Evolutionary conservation across 2,329 filamentous ascomycete species (phyloP), one percentile per base, ranked within the genome.

Genomic region (Epichloe hybrida): DNA sequence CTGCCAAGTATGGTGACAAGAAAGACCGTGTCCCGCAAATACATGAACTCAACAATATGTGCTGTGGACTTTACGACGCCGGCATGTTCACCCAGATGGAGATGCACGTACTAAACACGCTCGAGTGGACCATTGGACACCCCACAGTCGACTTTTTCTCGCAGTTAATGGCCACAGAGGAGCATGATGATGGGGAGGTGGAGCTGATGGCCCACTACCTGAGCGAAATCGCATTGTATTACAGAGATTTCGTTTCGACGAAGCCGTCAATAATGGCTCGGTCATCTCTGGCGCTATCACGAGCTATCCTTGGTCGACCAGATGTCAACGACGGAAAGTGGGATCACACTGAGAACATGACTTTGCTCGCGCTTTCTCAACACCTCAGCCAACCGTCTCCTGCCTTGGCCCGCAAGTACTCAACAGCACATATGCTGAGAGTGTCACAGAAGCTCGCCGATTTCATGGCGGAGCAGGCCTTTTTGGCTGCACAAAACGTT

Each of bases 31-130:
- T 98, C n/a, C 93, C 93, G 4, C 93, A 94, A 57, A 94, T 98
- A 65, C 83, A 88, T 65, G 93, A 98, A 67, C 76, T 98, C 57
- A 95, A 95, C 77, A 94, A 91, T 59, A 97, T 98, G 93, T 98
- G 93, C 78, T 97, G 93, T 71, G 90, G 87, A 38, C 79, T 97
- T 39, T 98, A 98, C 71, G 93, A 98, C 62, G 89, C 95, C 47
- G 91, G 95, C 72, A 98, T 98, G 93, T 98, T 98, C 72, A 91
- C 90, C 11, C 93, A 98, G 70, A 98, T 98, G 93, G 93, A 98
- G 73, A 97, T 94, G 90, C 93, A 98, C 68, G 91, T 98, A 38
- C 79, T 98, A 60, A 94, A 96, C 71, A 98, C 93, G 1, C 79
- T 98, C 53, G 88, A 94, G 66, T 98, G 93, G 93, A 82, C 84